A percentile compares a stretch with the other conserved stretches of the same genome.
phyloP scores from a whole-genome alignment of 2,329 filamentous ascomycete species.

The Nothophaeocryptopus gaeumannii region DNA sequence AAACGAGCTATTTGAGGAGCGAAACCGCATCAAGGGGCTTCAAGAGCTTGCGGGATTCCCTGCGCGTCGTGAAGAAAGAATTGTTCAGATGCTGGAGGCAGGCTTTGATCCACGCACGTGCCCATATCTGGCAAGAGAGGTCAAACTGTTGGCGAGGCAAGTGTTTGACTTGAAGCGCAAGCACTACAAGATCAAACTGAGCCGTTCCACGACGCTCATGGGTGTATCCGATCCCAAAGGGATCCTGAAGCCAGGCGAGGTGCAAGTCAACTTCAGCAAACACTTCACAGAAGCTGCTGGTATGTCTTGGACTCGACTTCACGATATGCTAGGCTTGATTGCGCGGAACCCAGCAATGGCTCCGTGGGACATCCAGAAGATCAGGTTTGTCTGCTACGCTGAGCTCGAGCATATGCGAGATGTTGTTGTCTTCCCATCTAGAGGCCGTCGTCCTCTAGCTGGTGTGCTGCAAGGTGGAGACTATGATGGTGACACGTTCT shows the following conservation, averaged over 20 bases:
- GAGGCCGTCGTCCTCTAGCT: slow-evolving; percentile 62
- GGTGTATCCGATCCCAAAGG: slow-evolving; percentile 68
- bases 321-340: slow-evolving; percentile 62
- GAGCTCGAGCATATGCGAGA: slow-evolving; percentile 69
- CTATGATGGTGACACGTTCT: slow-evolving; percentile 74
- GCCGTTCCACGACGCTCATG: slow-evolving; percentile 59
- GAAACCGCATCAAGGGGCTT: slow-evolving; percentile 27
- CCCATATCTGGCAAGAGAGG: slow-evolving; percentile 20
- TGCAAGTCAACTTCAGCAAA: slow-evolving; percentile 65
- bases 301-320: slow-evolving; percentile 49
- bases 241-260: slow-evolving; percentile 60
- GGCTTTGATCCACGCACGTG: slow-evolving; percentile 24
- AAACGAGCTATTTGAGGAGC: slow-evolving; percentile 39
- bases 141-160: slow-evolving; percentile 2
- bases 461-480: slow-evolving; percentile 74
- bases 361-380: slow-evolving; percentile 68
- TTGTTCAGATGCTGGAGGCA: slow-evolving; percentile 55
- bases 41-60: slow-evolving; percentile 54
- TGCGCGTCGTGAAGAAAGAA: slow-evolving; percentile 48
- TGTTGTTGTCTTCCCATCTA: slow-evolving; percentile 71
- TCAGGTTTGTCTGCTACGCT: slow-evolving; percentile 50
- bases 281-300: slow-evolving; percentile 54
- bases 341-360: slow-evolving; percentile 68
- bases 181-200: slow-evolving; percentile 49
- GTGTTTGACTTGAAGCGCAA: slow-evolving; percentile 23